Conservation (phyloP, 2,329 filamentous ascomycete species). For the Ambrosiella xylebori region DNA sequence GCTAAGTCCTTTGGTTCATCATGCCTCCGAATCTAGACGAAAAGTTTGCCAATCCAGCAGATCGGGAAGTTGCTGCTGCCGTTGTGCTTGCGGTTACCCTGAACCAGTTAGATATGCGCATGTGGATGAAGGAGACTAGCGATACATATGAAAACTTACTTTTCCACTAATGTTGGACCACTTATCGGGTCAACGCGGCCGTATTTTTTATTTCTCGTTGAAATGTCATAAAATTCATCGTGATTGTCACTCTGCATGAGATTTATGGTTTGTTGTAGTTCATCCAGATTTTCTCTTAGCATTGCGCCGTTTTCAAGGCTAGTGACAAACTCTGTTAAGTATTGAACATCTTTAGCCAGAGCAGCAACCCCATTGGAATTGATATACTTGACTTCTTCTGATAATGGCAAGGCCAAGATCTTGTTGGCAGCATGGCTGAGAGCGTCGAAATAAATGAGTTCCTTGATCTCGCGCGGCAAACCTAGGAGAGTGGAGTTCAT, state of each 20-base stretch:
- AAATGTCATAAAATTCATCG: conserved; percentile 94
- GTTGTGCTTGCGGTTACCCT: conserved; percentile 45
- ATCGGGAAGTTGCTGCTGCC: conserved; percentile 35
- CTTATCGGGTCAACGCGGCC: conserved; percentile 82
- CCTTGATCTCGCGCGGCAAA: conserved; percentile 88
- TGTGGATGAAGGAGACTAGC: not conserved
- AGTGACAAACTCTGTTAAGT: conserved; percentile 73
- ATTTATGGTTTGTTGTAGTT: conserved; percentile 80
- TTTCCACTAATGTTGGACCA: conserved; percentile 78
- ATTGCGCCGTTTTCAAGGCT: conserved; percentile 72
- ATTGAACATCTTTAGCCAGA: conserved; percentile 66
- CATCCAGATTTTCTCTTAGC: conserved; percentile 74
- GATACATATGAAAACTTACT: conserved; percentile 36
- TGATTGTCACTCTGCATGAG: conserved; percentile 76
- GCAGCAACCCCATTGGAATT: conserved; percentile 71
- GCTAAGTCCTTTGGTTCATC: conserved; percentile 12
- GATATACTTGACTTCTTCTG: conserved; percentile 64
- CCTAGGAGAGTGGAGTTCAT: conserved; percentile 90
- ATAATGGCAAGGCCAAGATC: conserved; percentile 65
- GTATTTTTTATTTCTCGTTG: conserved; percentile 80
- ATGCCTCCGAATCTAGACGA: conserved; percentile 53
- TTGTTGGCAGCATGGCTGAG: conserved; percentile 77
- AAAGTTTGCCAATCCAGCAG: conserved; percentile 51
- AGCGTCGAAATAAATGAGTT: conserved; percentile 94
- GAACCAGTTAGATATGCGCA: conserved; percentile 16